Base-by-base conservation (phyloP, 1,139 yeast species). In the Nakaseomyces glabratus region DNA sequence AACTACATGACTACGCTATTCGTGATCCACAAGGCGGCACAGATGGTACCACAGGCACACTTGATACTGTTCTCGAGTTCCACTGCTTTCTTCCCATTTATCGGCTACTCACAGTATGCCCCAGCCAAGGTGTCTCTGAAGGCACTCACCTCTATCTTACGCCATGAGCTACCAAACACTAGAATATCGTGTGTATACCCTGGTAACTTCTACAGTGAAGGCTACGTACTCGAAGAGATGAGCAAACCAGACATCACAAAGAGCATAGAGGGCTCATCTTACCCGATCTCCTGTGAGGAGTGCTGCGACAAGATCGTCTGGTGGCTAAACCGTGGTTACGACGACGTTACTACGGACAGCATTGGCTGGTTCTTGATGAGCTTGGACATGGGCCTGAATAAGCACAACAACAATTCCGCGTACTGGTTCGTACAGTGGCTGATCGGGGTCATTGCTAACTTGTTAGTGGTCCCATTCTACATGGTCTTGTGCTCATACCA, bases 171-270 rank as follows among this genome's bases (percentile, higher is more conserved):
- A 39, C 79, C 73, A 49, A 72, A 78, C 42, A 38, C 37, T 13
- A 61, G 77, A 33, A 72, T 81, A 0, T 63, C 73, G 2, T 69
- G 76, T 34, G 75, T 85, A 0, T 78, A 77, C 49, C 95, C 97
- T 0, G 98, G 98, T 0, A 86, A 85, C 53, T 86, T 90, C 60
- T 71, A 66, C 34, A 80, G 94, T 45, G 97, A 88, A 57, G 99
- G 98, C 0, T 93, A 60, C 50, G 73, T 63, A 5, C 75, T 76
- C 40, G 99, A 93, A 57, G 82, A 88, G 52, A 61, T 62, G 42
- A 80, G 93, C 5, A 93, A 93, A 54, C 98, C 98, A 0, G 71
- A 68, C 18, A 82, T 93, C 39, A 88, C 97, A 2, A 72, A 68
- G 42, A 61, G 61, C 19, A 84, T 93, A 29, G 98, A 93, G 57